Conservation (phyloP, 805 yeast genomes). For the Candida piceae region DNA sequence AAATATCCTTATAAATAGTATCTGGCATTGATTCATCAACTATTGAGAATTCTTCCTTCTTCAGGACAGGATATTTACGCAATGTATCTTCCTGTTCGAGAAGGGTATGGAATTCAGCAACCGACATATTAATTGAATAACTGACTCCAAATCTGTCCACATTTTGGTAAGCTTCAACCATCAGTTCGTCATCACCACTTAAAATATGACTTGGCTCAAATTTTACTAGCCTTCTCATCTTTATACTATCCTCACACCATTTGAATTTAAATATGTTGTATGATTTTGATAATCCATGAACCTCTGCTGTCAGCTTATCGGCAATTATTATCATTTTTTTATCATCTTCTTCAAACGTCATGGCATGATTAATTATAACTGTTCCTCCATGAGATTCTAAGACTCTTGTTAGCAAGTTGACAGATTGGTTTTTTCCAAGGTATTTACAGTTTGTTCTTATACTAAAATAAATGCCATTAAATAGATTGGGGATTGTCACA, state of each 20-base stretch:
- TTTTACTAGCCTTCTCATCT: conserved; percentile 35
- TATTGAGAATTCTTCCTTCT: too few species aligned
- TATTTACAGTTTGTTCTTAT: conserved; percentile 45
- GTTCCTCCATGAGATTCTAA: conserved; percentile 49
- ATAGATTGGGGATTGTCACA: conserved; percentile 27
- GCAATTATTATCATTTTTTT: conserved; percentile 31
- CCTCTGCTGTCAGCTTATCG: conserved; percentile 35
- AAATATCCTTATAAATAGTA: conserved; percentile 1
- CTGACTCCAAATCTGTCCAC: conserved; percentile 66
- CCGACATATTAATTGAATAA: conserved; percentile 32
- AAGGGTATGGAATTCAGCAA: conserved; percentile 19
- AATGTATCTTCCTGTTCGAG: conserved; percentile 4
- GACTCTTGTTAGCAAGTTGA: conserved; percentile 33
- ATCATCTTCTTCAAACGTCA: conserved; percentile 7
- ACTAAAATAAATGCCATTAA: conserved; percentile 42
- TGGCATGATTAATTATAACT: conserved; percentile 33
- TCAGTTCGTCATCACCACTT: conserved; percentile 30
- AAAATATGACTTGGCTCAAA: conserved; percentile 61
- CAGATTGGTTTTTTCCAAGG: conserved; percentile 23
- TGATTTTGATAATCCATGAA: conserved; percentile 31
- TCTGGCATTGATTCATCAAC: not conserved
- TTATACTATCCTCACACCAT: conserved; percentile 71
- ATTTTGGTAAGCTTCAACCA: conserved; percentile 26
- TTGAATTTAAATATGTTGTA: conserved; percentile 59
- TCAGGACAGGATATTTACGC: not conserved